Evolutionary conservation across 192 early-diverging fungal species (phyloP).

Genomic region (Martensiomyces pterosporus): DNA sequence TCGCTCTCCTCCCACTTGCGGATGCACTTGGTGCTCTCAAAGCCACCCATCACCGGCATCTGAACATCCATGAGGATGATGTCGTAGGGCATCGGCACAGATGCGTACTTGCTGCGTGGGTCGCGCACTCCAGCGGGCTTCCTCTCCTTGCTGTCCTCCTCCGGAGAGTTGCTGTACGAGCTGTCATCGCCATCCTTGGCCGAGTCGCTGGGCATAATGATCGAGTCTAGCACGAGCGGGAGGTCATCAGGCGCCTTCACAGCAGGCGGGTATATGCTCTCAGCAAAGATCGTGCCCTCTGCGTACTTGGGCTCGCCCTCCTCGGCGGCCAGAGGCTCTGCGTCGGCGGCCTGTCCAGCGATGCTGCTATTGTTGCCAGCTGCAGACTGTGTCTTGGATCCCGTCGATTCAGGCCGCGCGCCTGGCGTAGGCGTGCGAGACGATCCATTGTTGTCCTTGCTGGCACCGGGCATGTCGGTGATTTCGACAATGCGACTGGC

Average conservation of each 20-base stretch:
- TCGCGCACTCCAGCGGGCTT: conserved; percentile 48
- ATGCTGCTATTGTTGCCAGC: too few relatives aligned
- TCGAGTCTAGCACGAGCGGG: conserved; percentile 29
- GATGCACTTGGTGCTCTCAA: conserved; percentile 79
- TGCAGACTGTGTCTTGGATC: background rate
- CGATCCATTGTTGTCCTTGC: background rate
- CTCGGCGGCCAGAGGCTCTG: background rate
- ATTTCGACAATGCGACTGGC: background rate
- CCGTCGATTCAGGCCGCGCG: too few relatives aligned
- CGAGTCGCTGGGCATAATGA: conserved; percentile 14
- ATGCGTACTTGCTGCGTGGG: conserved; percentile 52
- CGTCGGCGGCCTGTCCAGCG: background rate
- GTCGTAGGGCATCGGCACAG: conserved; percentile 51
- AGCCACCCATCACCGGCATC: conserved; percentile 90
- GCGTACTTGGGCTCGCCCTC: conserved; percentile 12
- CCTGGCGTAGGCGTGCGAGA: too few relatives aligned
- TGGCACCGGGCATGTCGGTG: background rate
- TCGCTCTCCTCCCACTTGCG: conserved; percentile 62
- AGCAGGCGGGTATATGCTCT: conserved; percentile 43
- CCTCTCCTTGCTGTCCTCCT: conserved; percentile 19
- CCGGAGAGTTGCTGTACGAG: conserved; percentile 6
- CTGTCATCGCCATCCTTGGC: conserved; percentile 8
- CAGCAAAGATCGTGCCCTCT: conserved; percentile 44
- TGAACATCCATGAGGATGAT: conserved; percentile 85
- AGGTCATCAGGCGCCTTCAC: conserved; percentile 35